phyloP scores from a whole-genome alignment of 179 eudicot genomes.

The Beta macrorhiza region DNA sequence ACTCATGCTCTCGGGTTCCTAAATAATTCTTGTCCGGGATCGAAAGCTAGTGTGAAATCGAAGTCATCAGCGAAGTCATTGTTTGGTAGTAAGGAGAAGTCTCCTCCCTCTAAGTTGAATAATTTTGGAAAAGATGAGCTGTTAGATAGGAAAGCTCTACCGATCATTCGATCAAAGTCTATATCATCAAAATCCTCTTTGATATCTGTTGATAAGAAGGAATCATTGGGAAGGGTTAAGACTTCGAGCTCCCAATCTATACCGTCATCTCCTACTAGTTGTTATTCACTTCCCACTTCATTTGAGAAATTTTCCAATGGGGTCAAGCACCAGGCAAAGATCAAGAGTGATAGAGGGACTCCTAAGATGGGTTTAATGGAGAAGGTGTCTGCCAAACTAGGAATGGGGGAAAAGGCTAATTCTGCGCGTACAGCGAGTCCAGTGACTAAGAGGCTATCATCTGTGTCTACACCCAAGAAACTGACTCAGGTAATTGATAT shows the following conservation, averaged over 20 bases:
- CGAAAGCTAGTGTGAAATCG: slow-evolving; percentile 46
- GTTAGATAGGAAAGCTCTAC: slow-evolving; percentile 42
- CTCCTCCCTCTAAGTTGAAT: slow-evolving; percentile 38
- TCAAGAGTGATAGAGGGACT: slow-evolving; percentile 55
- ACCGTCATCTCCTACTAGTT: slow-evolving; percentile 80
- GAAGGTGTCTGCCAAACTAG: slow-evolving; percentile 52
- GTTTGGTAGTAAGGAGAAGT: slow-evolving; percentile 45
- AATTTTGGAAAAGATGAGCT: slow-evolving; percentile 46
- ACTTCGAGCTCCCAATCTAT: slow-evolving; percentile 56
- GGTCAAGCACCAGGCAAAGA: slow-evolving; percentile 60
- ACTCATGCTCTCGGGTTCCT: slow-evolving; percentile 41
- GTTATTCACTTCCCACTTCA: slow-evolving; percentile 75
- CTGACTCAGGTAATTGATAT: slow-evolving; percentile 62
- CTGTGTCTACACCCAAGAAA: slow-evolving; percentile 54
- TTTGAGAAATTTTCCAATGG: slow-evolving; percentile 82
- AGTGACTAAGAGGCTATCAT: slow-evolving; percentile 38
- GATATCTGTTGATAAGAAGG: slow-evolving; percentile 54
- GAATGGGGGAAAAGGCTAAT: slow-evolving; percentile 46
- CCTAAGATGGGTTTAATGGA: slow-evolving; percentile 49
- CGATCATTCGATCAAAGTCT: slow-evolving; percentile 61
- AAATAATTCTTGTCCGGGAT: slow-evolving; percentile 37
- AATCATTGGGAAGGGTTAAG: slow-evolving; percentile 46
- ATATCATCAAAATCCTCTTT: slow-evolving; percentile 42
- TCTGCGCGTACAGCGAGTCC: slow-evolving; percentile 45
- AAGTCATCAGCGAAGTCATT: slow-evolving; percentile 43